phyloP scores from a whole-genome alignment of 495 filamentous ascomycete genomes.

The Penicillium nucicola region DNA sequence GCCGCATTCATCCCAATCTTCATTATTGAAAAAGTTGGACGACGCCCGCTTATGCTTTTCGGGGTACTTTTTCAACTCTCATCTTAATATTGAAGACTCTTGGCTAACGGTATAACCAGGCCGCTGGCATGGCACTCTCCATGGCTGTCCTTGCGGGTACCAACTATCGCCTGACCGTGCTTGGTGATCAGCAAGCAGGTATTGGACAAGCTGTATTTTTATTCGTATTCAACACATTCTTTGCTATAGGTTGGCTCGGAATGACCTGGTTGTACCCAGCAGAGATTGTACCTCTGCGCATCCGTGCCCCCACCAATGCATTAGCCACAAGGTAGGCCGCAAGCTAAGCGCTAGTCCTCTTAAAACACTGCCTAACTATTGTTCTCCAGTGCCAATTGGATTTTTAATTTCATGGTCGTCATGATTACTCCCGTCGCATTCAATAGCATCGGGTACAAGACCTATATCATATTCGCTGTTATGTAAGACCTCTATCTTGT shows the following conservation, averaged over 20 bases:
- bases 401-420: constrained; percentile 48
- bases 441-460: constrained; percentile 59
- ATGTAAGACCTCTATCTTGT: constrained; percentile 9
- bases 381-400: constrained; percentile 18
- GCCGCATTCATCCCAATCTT: constrained; percentile 65
- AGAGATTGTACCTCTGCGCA: constrained; percentile 49
- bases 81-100: background rate
- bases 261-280: constrained; percentile 71
- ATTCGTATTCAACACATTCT: constrained; percentile 70
- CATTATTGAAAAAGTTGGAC: constrained; percentile 61
- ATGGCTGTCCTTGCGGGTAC: constrained; percentile 57
- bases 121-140: constrained; percentile 55
- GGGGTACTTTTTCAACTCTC: constrained; percentile 34
- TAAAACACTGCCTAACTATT: background rate
- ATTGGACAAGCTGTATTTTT: constrained; percentile 42
- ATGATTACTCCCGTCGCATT: constrained; percentile 65
- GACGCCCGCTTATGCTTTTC: constrained; percentile 64
- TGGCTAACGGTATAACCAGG: constrained; percentile 7
- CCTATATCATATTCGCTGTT: constrained; percentile 63
- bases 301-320: constrained; percentile 23
- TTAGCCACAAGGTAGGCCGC: constrained; percentile 10
- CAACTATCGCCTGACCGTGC: constrained; percentile 32
- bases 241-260: constrained; percentile 67
- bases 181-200: constrained; percentile 34
- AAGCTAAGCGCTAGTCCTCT: background rate